A percentile compares a stretch with the other conserved stretches of the same genome.
Evolutionary conservation across 805 yeast genomes (phyloP).

Genomic region (Wickerhamomyces alni): DNA sequence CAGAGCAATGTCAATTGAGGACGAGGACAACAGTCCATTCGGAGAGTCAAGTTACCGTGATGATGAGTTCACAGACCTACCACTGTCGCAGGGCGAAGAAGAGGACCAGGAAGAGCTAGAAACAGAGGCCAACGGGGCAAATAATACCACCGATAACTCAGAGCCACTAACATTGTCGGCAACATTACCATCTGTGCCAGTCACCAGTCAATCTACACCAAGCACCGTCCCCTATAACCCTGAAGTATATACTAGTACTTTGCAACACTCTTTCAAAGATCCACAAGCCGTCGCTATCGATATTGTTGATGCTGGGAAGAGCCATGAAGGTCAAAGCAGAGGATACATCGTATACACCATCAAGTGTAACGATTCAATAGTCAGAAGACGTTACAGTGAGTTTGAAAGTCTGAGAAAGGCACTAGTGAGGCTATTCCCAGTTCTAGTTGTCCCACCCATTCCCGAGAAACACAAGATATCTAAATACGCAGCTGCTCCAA

Average conservation of each 20-base stretch:
- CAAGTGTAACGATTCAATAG: constrained; percentile 50
- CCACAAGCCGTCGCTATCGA: constrained; percentile 24
- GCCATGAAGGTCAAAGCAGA: constrained; percentile 70
- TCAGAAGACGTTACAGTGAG: constrained; percentile 86
- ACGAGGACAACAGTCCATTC: constrained; percentile 23
- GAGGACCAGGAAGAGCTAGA: constrained; percentile 4
- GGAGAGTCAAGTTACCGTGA: constrained; percentile 10
- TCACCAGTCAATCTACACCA: background rate
- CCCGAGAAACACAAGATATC: constrained; percentile 74
- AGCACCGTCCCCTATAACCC: constrained; percentile 24
- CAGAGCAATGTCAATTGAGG: constrained; percentile 17
- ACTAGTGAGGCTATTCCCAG: constrained; percentile 68
- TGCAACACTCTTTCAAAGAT: constrained; percentile 16
- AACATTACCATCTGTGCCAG: constrained; percentile 1
- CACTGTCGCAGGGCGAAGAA: constrained; percentile 17
- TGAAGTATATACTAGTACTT: constrained; percentile 17
- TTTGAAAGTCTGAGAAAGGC: constrained; percentile 78
- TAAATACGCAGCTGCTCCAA: constrained; percentile 36
- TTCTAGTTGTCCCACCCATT: constrained; percentile 84
- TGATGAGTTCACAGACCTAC: constrained; percentile 24
- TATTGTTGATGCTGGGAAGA: constrained; percentile 80
- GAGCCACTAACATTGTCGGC: constrained; percentile 1
- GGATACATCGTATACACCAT: constrained; percentile 84
- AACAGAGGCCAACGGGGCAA: background rate
- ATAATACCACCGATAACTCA: constrained; percentile 7